These are phyloP conservation scores for Cucurbita pepo DNA, from an alignment of 306 rosid genomes.

Conservation along the genomic window DNA sequence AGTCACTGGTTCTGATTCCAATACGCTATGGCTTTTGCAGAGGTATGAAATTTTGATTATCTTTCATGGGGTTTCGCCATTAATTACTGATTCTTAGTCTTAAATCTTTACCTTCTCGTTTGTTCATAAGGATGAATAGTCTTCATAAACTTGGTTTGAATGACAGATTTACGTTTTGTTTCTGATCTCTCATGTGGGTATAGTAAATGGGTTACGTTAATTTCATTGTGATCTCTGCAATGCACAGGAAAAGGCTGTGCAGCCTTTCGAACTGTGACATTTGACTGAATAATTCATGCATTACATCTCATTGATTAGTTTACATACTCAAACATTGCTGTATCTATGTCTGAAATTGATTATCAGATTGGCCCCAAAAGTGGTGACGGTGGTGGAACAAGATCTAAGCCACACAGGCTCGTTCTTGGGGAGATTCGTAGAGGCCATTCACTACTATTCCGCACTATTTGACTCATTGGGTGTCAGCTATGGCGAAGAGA, in stretches of 20 bases:
- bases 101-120: not conserved
- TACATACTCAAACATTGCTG: not conserved
- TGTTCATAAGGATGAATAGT: not conserved
- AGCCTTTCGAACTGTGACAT: not conserved
- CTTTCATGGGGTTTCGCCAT: not conserved
- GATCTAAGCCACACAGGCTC: slow-evolving; percentile 88
- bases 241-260: not conserved
- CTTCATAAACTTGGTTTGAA: not conserved
- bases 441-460: slow-evolving; percentile 94
- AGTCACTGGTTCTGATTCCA: slow-evolving; percentile 85
- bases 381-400: slow-evolving; percentile 95
- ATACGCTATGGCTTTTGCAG: slow-evolving; percentile 84
- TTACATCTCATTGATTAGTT: not conserved
- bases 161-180: not conserved
- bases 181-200: not conserved
- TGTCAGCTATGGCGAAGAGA: slow-evolving; percentile 87
- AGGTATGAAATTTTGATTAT: slow-evolving; percentile 25
- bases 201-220: not conserved
- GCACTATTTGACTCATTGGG: slow-evolving; percentile 89
- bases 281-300: not conserved
- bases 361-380: slow-evolving; percentile 88
- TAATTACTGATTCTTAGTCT: not conserved
- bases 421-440: slow-evolving; percentile 87
- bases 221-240: not conserved
- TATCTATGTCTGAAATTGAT: not conserved